A percentile compares a stretch with the other conserved stretches of the same genome.
These are phyloP conservation scores for Suillus alpinus DNA, from an alignment of 768 basidiomycete species.

Conservation along the genomic window DNA sequence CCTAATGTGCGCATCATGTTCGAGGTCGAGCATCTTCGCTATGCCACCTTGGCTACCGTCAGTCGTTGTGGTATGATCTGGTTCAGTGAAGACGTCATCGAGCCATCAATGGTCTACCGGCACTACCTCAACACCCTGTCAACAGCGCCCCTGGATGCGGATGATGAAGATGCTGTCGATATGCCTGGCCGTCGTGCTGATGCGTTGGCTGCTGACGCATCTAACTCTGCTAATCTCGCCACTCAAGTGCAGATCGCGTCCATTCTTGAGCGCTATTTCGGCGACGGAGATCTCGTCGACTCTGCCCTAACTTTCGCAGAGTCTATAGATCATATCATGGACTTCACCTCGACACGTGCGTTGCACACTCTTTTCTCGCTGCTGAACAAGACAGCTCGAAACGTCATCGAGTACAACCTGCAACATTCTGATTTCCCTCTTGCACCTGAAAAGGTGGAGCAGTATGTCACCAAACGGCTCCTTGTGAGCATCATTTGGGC, in stretches of 20 bases:
- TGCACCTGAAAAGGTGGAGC: constrained; percentile 76
- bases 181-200: constrained; percentile 61
- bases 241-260: constrained; percentile 75
- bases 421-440: constrained; percentile 96
- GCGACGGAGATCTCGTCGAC: constrained; percentile 75
- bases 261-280: constrained; percentile 82
- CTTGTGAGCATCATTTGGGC: constrained; percentile 96
- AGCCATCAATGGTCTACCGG: constrained; percentile 86
- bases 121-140: constrained; percentile 82
- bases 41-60: constrained; percentile 96
- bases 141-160: constrained; percentile 75
- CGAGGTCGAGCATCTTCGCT: constrained; percentile 96
- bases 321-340: constrained; percentile 97
- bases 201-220: constrained; percentile 39
- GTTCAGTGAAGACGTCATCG: constrained; percentile 97
- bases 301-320: constrained; percentile 77
- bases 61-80: constrained; percentile 99
- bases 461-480: constrained; percentile 87
- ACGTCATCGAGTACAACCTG: constrained; percentile 90
- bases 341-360: constrained; percentile 89
- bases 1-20: constrained; percentile 99
- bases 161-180: constrained; percentile 78
- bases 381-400: constrained; percentile 92
- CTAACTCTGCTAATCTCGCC: constrained; percentile 58
- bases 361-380: constrained; percentile 96